A percentile compares a stretch with the other conserved stretches of the same genome.
phyloP scores from a whole-genome alignment of 2,329 filamentous ascomycete genomes.

The Neofusicoccum ribis region DNA sequence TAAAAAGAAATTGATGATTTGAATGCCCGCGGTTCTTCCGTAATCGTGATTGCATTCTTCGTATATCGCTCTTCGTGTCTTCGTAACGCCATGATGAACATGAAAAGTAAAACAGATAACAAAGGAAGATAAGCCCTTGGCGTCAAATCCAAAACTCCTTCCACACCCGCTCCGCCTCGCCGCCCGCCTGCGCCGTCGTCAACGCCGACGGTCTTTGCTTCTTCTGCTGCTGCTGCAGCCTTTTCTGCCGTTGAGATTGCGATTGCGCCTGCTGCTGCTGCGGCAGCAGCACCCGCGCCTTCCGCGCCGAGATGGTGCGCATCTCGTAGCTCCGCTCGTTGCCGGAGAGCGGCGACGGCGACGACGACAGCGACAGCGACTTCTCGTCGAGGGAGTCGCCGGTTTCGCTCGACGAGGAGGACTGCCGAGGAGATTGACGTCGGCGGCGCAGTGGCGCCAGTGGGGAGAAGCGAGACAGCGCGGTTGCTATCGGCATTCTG shows the following conservation, averaged over 20 bases:
- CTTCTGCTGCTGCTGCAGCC: background rate
- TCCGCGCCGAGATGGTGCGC: constrained; percentile 5
- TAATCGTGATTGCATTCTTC: background rate
- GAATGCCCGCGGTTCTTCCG: background rate
- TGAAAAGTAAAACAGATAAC: background rate
- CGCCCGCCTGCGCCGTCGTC: background rate
- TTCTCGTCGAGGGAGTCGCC: background rate
- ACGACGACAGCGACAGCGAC: too few relatives aligned
- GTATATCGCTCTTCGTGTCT: background rate
- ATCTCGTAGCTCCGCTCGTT: background rate
- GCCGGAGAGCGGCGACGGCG: too few relatives aligned
- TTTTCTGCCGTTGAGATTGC: too few relatives aligned
- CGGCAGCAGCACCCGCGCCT: background rate
- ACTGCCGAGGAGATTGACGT: too few relatives aligned
- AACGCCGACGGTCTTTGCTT: background rate
- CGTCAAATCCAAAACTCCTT: constrained; percentile 9
- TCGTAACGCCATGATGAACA: background rate
- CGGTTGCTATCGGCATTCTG: too few relatives aligned
- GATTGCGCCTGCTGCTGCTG: too few relatives aligned
- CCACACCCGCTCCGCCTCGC: background rate
- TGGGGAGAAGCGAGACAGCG: too few relatives aligned
- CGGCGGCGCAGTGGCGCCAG: too few relatives aligned
- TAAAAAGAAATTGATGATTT: background rate
- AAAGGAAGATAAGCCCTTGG: background rate
- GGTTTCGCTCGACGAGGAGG: background rate